Conservation (phyloP, 225 moss, liverwort and hornwort genomes). For the Pseudoscleropodium purum region DNA sequence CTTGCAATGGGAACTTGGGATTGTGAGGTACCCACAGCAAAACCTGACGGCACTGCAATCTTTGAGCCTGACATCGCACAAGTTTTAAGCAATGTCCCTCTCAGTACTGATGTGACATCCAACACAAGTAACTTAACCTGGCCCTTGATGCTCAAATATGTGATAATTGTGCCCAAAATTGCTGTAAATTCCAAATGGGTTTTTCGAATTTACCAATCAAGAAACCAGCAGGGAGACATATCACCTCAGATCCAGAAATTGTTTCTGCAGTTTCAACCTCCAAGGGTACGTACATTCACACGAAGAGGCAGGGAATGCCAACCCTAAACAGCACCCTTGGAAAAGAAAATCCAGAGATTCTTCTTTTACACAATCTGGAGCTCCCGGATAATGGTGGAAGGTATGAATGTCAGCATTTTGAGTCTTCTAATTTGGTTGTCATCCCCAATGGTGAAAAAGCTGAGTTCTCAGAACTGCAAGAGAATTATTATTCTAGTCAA, state of each 20-base stretch:
- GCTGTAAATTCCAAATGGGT: background rate
- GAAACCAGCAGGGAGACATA: background rate
- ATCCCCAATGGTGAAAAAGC: background rate
- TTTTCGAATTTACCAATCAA: background rate
- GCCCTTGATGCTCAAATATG: background rate
- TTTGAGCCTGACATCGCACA: background rate
- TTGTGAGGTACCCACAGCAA: background rate
- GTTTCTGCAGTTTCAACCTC: background rate
- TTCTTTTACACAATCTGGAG: background rate
- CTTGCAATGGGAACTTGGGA: background rate
- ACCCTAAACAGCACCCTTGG: background rate
- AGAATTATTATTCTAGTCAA: background rate
- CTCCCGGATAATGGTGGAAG: background rate
- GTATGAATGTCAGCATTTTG: background rate
- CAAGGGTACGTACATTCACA: background rate
- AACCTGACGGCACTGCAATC: background rate
- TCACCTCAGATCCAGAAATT: background rate
- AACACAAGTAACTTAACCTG: background rate
- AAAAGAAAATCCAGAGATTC: background rate
- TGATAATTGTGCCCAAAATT: background rate
- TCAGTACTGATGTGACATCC: background rate
- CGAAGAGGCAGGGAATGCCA: background rate
- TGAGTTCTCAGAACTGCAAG: background rate
- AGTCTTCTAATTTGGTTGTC: background rate
- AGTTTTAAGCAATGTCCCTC: background rate